These are phyloP conservation scores for Neurospora pannonica DNA, from an alignment of 495 filamentous ascomycete genomes.

Conservation along the genomic window DNA sequence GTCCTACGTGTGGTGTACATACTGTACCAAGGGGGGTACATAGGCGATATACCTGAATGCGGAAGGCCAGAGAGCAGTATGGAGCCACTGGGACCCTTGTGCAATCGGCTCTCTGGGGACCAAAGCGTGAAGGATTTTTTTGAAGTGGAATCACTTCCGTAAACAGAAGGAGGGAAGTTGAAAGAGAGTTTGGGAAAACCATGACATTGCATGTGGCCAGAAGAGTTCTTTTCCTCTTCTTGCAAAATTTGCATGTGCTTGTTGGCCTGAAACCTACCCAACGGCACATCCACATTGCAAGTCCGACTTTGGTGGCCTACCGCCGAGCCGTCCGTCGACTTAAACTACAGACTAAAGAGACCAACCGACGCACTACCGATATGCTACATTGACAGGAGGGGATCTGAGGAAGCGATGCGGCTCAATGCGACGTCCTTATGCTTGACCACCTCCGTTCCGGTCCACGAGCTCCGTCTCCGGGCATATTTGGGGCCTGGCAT, in stretches of 20 bases:
- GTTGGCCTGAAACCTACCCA: background rate
- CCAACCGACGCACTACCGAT: background rate
- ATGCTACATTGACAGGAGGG: background rate
- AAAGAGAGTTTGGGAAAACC: background rate
- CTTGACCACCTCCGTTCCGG: background rate
- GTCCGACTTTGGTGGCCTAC: background rate
- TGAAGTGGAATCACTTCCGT: background rate
- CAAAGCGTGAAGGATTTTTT: background rate
- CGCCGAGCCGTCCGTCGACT: background rate
- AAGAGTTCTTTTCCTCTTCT: background rate
- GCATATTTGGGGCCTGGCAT: background rate
- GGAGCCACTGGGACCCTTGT: background rate
- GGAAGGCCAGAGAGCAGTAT: background rate
- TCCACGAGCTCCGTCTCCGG: background rate
- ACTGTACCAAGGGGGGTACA: background rate
- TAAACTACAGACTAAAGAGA: background rate
- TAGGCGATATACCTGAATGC: background rate
- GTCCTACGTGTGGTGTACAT: background rate
- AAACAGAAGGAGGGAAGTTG: background rate
- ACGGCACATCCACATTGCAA: background rate
- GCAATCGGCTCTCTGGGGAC: background rate
- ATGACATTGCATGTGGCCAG: background rate
- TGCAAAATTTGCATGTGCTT: background rate
- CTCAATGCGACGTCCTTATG: background rate
- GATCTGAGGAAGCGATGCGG: background rate